These are phyloP conservation scores for Geoglossum cookeanum DNA, from an alignment of 2,329 filamentous ascomycete genomes.

Conservation along the genomic window DNA sequence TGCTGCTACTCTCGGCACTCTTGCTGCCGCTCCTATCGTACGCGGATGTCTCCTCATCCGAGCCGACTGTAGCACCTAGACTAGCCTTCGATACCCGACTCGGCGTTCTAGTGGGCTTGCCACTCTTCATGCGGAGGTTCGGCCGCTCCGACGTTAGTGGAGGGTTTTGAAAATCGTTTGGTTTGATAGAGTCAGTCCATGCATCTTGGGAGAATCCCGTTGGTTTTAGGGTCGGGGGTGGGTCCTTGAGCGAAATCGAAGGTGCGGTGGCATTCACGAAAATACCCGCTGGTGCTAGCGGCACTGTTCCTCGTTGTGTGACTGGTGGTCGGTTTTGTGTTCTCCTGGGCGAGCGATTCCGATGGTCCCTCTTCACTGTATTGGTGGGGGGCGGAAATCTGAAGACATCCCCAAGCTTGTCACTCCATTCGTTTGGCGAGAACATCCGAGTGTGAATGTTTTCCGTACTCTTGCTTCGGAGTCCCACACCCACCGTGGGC, in stretches of 20 bases:
- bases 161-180: not conserved
- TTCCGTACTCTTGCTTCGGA: not conserved
- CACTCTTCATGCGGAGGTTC: not conserved
- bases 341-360: not conserved
- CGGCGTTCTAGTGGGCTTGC: not conserved
- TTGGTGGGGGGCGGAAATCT: not conserved
- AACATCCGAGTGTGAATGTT: conserved; percentile 4
- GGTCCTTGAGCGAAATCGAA: not conserved
- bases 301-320: not conserved
- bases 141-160: not conserved
- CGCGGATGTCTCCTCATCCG: conserved; percentile 2
- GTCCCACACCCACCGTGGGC: not conserved
- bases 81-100: not conserved
- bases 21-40: not conserved
- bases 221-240: not conserved
- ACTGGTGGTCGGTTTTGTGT: not conserved
- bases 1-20: conserved; percentile 5
- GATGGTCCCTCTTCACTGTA: not conserved
- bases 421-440: not conserved
- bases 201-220: not conserved
- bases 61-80: not conserved
- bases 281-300: not conserved
- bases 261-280: not conserved
- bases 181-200: conserved; percentile 2
- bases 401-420: conserved; percentile 3